These are phyloP conservation scores for Butyriboletus pseudospeciosus DNA, from an alignment of 1,284 basidiomycete genomes.

Conservation along the genomic window DNA sequence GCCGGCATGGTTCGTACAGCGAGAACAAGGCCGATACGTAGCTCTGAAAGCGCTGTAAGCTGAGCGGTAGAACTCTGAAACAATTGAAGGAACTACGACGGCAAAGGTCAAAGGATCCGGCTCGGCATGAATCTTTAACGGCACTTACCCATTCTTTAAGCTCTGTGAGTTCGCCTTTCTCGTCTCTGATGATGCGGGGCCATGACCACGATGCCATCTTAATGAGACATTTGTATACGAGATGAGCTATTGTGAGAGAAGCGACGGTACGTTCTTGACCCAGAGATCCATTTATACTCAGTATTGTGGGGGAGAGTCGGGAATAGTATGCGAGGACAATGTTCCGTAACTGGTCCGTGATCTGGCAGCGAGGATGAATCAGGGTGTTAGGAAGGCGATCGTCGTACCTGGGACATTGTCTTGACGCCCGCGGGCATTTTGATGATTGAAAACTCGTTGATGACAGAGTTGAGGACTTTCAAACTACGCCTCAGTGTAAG, in stretches of 20 bases:
- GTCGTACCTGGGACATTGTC: conserved; percentile 56
- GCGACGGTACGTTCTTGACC: conserved; percentile 40
- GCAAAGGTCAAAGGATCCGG: conserved; percentile 4
- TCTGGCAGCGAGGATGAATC: conserved; percentile 36
- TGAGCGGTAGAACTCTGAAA: conserved; percentile 58
- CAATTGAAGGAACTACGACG: conserved; percentile 50
- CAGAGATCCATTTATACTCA: conserved; percentile 39
- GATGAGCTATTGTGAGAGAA: conserved; percentile 59
- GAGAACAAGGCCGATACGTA: conserved; percentile 41
- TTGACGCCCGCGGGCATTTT: conserved; percentile 65
- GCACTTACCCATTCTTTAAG: conserved; percentile 54
- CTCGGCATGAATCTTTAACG: background rate
- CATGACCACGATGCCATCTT: conserved; percentile 69
- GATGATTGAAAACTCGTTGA: conserved; percentile 64
- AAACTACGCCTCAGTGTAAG: conserved; percentile 60
- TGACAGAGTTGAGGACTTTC: conserved; percentile 55
- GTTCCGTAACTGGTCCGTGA: conserved; percentile 50
- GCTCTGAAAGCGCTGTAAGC: conserved; percentile 49
- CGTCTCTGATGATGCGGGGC: conserved; percentile 48
- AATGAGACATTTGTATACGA: conserved; percentile 64
- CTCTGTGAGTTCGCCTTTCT: conserved; percentile 39
- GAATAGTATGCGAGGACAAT: conserved; percentile 58
- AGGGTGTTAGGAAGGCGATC: background rate
- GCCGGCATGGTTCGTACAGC: conserved; percentile 28
- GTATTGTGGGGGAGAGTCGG: conserved; percentile 43